Conservation (phyloP, 176 grass and related monocot genomes). For the Rhynchospora pubera region DNA sequence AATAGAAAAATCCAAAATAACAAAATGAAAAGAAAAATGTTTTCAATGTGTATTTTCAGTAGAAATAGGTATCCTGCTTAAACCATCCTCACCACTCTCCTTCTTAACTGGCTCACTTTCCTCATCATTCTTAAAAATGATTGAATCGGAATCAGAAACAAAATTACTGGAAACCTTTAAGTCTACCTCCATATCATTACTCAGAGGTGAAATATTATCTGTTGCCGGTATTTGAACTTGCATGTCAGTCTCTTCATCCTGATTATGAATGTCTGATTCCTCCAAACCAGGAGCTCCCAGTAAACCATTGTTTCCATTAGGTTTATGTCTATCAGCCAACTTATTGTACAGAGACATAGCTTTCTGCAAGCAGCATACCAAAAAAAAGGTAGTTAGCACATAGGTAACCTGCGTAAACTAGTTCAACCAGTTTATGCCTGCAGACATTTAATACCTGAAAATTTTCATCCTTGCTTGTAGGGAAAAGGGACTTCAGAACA, state of each 20-base stretch:
- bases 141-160: slow-evolving; percentile 27
- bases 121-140: slow-evolving; percentile 34
- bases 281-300: slow-evolving; percentile 16
- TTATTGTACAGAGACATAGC: slow-evolving; percentile 69
- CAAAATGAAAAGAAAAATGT: slow-evolving; percentile 55
- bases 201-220: neutral
- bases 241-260: neutral
- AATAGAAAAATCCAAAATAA: slow-evolving; percentile 23
- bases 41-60: slow-evolving; percentile 99
- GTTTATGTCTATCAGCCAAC: slow-evolving; percentile 30
- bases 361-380: slow-evolving; percentile 57
- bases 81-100: slow-evolving; percentile 64
- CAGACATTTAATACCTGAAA: slow-evolving; percentile 48
- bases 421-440: neutral
- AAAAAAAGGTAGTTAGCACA: slow-evolving; percentile 13
- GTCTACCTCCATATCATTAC: slow-evolving; percentile 35
- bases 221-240: slow-evolving; percentile 18
- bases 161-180: slow-evolving; percentile 8
- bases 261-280: slow-evolving; percentile 19
- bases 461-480: slow-evolving; percentile 32
- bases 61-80: slow-evolving; percentile 99
- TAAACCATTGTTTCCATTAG: slow-evolving; percentile 28
- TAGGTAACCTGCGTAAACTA: neutral
- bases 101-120: slow-evolving; percentile 47
- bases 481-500: slow-evolving; percentile 51